Base-by-base conservation (phyloP, 2,329 filamentous ascomycete genomes). In the Fusarium sp. region DNA sequence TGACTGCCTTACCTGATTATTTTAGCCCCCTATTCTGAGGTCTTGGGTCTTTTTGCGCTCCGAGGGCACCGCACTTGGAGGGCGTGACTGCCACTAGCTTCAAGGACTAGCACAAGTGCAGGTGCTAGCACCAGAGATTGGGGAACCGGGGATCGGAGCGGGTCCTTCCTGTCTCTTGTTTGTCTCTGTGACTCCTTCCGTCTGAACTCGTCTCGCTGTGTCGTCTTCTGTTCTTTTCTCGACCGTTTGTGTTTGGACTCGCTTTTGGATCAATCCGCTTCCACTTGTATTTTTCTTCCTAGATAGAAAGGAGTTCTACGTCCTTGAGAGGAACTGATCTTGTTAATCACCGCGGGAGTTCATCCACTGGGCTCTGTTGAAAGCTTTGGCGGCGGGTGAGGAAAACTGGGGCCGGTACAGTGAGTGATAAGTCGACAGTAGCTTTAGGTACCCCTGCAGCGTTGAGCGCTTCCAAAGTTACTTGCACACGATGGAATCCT, bases 11-110 rank as follows among this genome's bases (percentile, higher is more conserved):
- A 25, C 49, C 49, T 52, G n/a, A 21, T 35, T 35, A 52, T 52
- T 52, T 52, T 52, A 52, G n/a, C n/a, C 32, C 18, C 32, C 32
- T 52, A 25, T 21, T 19, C n/a, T 12, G 18, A 25, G 16, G 30
- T 33, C 47, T 50, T 23, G 30, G 47, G 30, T 33, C 47, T 50
- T 50, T 50, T 50, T 50, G 47, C 30, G 16, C 47, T 33, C n/a
- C 30, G n/a, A 33, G 47, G 49, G 49, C 50, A 40, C 33, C 50
- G 10, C 33, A 54, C 23, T 40, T 54, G 30, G 25, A 72, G 69
- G 69, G 69, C 69, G 69, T 59, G 69, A 72, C 69, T 72, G 44
- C 64, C 66, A 70, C 58, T 60, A 70, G 66, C 54, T 67, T 47
- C 54, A 67, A 47, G 46, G 57, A 38, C 40, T 59, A 50, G 47